Percentiles rank a stretch among this genome's conserved stretches.
phyloP scores from a whole-genome alignment of 371 early-diverging fungal genomes.

The Syncephalastrum sp. region DNA sequence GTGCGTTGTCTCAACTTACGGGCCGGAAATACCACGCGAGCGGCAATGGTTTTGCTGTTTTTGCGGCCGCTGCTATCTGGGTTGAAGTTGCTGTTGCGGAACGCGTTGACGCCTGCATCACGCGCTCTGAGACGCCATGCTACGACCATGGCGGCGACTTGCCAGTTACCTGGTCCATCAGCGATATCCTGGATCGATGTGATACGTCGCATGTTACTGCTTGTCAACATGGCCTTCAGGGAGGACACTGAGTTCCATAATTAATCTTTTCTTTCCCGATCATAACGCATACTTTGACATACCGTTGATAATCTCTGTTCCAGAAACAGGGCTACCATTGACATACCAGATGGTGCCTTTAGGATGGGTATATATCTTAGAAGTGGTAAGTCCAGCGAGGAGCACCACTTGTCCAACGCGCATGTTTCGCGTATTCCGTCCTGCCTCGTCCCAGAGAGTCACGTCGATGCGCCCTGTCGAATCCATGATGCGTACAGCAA shows the following conservation, averaged over 20 bases:
- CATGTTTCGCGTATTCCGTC: constrained; percentile 24
- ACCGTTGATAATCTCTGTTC: constrained; percentile 39
- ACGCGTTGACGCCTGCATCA: constrained; percentile 1
- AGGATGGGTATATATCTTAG: constrained; percentile 14
- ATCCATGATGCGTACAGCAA: constrained; percentile 32
- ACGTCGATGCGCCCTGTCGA: constrained; percentile 35
- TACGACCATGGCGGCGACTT: constrained; percentile 25
- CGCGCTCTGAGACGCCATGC: constrained; percentile 22
- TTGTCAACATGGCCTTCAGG: constrained; percentile 25
- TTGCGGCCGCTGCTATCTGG: too few species aligned
- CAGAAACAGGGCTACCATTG: constrained; percentile 39
- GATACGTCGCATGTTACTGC: constrained; percentile 20
- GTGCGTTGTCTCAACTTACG: constrained; percentile 10
- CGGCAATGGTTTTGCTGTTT: too few species aligned
- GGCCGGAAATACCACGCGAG: neutral
- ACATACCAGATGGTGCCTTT: constrained; percentile 37
- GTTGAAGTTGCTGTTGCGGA: too few species aligned
- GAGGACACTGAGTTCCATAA: constrained; percentile 23
- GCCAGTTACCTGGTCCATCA: constrained; percentile 26
- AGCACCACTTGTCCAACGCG: constrained; percentile 34
- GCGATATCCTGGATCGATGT: constrained; percentile 17
- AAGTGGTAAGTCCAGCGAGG: constrained; percentile 32
- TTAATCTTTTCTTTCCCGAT: neutral
- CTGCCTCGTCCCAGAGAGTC: constrained; percentile 42
- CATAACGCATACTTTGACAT: constrained; percentile 7